Evolutionary conservation across 148 eudicot genomes (phyloP), one percentile per base, ranked within the genome.

Genomic region (Chenopodium formosanum): DNA sequence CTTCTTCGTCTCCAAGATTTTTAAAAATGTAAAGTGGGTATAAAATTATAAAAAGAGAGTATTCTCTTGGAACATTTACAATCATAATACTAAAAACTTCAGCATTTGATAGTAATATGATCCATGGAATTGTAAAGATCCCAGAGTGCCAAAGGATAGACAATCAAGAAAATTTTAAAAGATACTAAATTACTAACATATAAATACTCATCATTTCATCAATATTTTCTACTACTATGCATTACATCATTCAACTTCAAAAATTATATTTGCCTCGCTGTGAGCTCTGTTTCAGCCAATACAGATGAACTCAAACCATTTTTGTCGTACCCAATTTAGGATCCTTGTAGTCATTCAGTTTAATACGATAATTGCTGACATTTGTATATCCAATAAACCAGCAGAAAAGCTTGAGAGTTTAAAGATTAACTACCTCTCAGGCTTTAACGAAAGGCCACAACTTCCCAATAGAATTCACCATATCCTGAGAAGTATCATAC

Each of bases 301-400:
- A 62, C 66, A 62, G 23, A 62, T 6, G 2, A 22, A 20, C 66
- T 62, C 66, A 22, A 62, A 9, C 66, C 25, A 20, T 20, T 62
- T 62, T 62, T 62, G 66, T 56, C 19, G 27, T 1, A 62, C 12
- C 25, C 22, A 62, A 9, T 7, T 40, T 4, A 62, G 25, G 66
- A 62, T 62, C 27, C 27, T 62, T 62, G 23, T 22, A 62, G 25
- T 62, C 25, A n/a, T 62, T 62, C 66, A 62, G 66, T 23, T 62
- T 62, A 62, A 62, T 11, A 31, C 50, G 40, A 19, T 37, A 37
- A 37, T 1, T 2, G 14, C 12, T 40, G 50, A 70, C 74, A 70
- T 70, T 32, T 69, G 46, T 34, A 56, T 19, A 70, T 69, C 74
- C 74, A 20, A 37, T 70, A 40, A 70, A 70, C 23, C 74, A 70